phyloP scores from a whole-genome alignment of 2,329 filamentous ascomycete species.

The Dactylellina cionopaga region DNA sequence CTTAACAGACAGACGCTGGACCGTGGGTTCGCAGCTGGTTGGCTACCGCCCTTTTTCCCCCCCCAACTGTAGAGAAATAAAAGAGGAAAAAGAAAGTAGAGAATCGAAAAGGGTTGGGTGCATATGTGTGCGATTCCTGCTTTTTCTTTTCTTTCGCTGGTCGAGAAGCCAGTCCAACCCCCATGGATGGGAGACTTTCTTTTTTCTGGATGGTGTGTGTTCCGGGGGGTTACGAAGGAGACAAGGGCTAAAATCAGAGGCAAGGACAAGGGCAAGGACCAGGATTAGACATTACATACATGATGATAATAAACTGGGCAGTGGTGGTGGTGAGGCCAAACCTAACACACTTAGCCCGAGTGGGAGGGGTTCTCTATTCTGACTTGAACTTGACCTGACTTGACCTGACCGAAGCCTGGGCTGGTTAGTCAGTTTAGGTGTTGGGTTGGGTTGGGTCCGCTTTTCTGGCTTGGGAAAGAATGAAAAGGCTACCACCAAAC shows the following conservation, averaged over 20 bases:
- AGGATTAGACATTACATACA: slow-evolving; percentile 35
- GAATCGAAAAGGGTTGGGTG: slow-evolving; percentile 7
- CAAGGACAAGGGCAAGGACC: slow-evolving; percentile 25
- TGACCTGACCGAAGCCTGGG: slow-evolving; percentile 1
- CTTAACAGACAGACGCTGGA: slow-evolving; percentile 2
- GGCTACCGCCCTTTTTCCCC: slow-evolving; percentile 1
- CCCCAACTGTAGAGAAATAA: not conserved
- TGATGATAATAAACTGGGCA: slow-evolving; percentile 9
- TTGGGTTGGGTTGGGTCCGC: slow-evolving; percentile 39
- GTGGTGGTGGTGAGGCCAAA: slow-evolving; percentile 1
- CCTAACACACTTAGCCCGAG: too few species aligned
- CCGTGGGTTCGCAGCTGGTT: slow-evolving; percentile 33
- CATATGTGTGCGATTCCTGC: too few species aligned
- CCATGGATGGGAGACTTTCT: not conserved
- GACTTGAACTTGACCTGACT: slow-evolving; percentile 25
- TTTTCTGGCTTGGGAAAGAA: slow-evolving; percentile 44
- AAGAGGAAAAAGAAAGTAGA: slow-evolving; percentile 24
- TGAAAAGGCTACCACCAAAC: too few species aligned
- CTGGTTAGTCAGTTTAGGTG: too few species aligned
- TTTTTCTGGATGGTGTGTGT: not conserved
- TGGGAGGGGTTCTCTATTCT: too few species aligned
- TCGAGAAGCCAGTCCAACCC: not conserved
- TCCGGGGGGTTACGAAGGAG: slow-evolving; percentile 9
- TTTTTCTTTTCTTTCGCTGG: not conserved
- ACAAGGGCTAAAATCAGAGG: slow-evolving; percentile 20